Evolutionary conservation across 495 filamentous ascomycete species (phyloP), one percentile per base, ranked within the genome.

Genomic region (Tuber calosporum): DNA sequence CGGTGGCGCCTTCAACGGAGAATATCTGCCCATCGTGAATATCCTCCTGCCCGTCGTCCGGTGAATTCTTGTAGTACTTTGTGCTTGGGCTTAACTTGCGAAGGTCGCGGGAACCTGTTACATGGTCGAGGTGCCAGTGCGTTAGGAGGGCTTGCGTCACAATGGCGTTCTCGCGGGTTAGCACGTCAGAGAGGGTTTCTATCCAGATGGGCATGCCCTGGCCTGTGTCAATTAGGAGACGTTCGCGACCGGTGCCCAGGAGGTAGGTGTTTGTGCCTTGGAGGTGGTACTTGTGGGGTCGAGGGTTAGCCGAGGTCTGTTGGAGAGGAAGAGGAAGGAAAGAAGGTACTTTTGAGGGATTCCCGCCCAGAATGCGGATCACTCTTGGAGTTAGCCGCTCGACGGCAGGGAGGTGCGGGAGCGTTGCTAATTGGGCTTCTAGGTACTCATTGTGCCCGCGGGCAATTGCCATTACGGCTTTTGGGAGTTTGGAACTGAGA

Each of bases 51-150:
- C 82, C 82, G 22, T 37, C 7, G 36, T 79, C 81, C 0, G 89
- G 88, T 0, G 83, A 73, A 82, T 84, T 78, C 76, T 90, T 90
- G 79, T 87, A 84, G 42, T 92, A 75, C 5, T 79, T 81, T 8
- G 84, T 88, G 30, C 85, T 78, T 0, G 93, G 90, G 67, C 86
- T 92, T 26, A 89, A 74, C 13, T 83, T 78, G 11, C 88, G 84
- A 2, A 97, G 85, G 75, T 96, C 88, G 9, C 82, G 71, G 9
- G 97, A 84, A 1, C 95, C 95, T 38, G 88, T 87, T 30, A 88
- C 85, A 80, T 99, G 95, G 82, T 99, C 95, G 40, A 83, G 86
- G 82, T 99, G 95, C 91, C 92, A 92, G 82, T 99, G 95, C 1
- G 94, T 97, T 36, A 97, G 83, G 30, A 98, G 85, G 4, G 87